Evolutionary conservation across 306 rosid genomes (phyloP).

Genomic region (Fragaria nilgerrensis): DNA sequence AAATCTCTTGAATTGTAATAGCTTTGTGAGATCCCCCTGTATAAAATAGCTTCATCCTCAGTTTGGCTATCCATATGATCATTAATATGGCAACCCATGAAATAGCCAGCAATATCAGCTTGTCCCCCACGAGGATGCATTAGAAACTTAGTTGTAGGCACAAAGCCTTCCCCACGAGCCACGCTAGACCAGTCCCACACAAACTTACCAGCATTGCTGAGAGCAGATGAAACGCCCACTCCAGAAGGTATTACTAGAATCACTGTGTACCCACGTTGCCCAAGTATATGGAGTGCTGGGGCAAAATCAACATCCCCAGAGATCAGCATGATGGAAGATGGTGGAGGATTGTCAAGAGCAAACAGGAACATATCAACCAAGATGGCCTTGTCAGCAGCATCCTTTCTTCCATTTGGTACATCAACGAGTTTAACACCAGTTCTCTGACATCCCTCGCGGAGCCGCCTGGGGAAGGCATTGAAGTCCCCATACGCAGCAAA

Average conservation of each 20-base stretch:
- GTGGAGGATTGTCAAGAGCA: slow-evolving; percentile 99
- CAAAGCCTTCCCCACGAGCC: slow-evolving; percentile 92
- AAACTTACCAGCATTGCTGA: slow-evolving; percentile 93
- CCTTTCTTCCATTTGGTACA: slow-evolving; percentile 98
- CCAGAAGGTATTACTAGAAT: slow-evolving; percentile 89
- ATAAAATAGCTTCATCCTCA: slow-evolving; percentile 84
- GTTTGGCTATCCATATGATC: slow-evolving; percentile 49
- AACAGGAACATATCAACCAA: slow-evolving; percentile 96
- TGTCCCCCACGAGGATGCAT: slow-evolving; percentile 49
- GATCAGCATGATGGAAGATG: slow-evolving; percentile 88
- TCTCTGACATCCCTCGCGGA: slow-evolving; percentile 97
- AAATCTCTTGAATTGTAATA: slow-evolving; percentile 66
- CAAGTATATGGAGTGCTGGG: slow-evolving; percentile 94
- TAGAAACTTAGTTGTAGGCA: slow-evolving; percentile 55
- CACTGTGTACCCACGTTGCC: slow-evolving; percentile 90
- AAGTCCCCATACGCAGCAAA: slow-evolving; percentile 96
- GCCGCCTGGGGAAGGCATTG: slow-evolving; percentile 83
- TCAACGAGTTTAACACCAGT: slow-evolving; percentile 92
- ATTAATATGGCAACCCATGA: slow-evolving; percentile 65
- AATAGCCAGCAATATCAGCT: slow-evolving; percentile 57
- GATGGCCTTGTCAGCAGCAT: slow-evolving; percentile 98
- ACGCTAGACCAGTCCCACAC: slow-evolving; percentile 99
- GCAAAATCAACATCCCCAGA: slow-evolving; percentile 97
- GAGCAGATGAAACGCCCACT: slow-evolving; percentile 91
- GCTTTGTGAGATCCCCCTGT: slow-evolving; percentile 69